These are phyloP conservation scores for Aspergillus sp. DNA, from an alignment of 2,329 filamentous ascomycete species.

Conservation along the genomic window DNA sequence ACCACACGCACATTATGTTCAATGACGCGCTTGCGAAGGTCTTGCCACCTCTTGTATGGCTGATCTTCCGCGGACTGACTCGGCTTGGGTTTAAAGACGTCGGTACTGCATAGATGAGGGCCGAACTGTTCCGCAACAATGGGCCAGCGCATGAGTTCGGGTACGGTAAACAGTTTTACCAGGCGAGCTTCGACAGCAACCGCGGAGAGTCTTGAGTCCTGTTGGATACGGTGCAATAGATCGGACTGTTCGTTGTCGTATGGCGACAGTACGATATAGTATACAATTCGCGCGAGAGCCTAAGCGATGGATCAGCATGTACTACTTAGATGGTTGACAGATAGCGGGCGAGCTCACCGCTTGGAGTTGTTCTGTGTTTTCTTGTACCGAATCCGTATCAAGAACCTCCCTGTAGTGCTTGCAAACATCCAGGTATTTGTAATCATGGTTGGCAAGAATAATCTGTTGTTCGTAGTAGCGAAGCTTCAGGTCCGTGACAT, in stretches of 20 bases:
- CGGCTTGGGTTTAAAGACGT: slow-evolving; percentile 75
- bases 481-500: slow-evolving; percentile 94
- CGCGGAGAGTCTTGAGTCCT: slow-evolving; percentile 76
- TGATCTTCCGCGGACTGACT: slow-evolving; percentile 71
- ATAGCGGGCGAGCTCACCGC: slow-evolving; percentile 62
- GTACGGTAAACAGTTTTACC: slow-evolving; percentile 90
- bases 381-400: slow-evolving; percentile 92
- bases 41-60: slow-evolving; percentile 83
- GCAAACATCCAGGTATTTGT: slow-evolving; percentile 96
- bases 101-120: slow-evolving; percentile 80
- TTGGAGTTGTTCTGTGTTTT: slow-evolving; percentile 80
- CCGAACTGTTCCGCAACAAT: slow-evolving; percentile 87
- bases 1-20: slow-evolving; percentile 98
- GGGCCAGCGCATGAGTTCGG: slow-evolving; percentile 98
- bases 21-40: slow-evolving; percentile 95
- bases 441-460: slow-evolving; percentile 89
- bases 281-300: slow-evolving; percentile 92
- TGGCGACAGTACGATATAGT: slow-evolving; percentile 93
- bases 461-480: slow-evolving; percentile 98
- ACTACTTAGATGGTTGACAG: not conserved
- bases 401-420: slow-evolving; percentile 97
- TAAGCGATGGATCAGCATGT: slow-evolving; percentile 35
- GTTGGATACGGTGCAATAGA: slow-evolving; percentile 86
- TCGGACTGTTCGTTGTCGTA: slow-evolving; percentile 99
- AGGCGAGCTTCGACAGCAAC: slow-evolving; percentile 80